phyloP scores from a whole-genome alignment of 208 protist genomes.

The Trypanosomatidae sp. region DNA sequence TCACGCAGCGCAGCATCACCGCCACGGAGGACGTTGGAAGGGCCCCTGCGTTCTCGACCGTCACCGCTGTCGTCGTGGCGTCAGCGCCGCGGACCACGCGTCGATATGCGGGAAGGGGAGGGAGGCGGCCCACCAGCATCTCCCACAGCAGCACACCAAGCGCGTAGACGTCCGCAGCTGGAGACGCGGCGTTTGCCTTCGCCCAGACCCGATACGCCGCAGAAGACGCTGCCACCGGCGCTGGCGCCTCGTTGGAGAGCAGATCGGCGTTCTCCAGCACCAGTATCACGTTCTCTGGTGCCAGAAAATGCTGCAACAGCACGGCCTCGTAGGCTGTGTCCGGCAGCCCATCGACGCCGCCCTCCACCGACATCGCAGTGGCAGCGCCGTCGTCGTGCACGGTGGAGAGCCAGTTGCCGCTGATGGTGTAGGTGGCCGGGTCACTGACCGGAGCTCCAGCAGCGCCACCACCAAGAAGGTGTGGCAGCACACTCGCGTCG shows the following conservation, averaged over 20 bases:
- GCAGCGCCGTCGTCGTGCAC: not conserved
- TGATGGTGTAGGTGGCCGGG: constrained; percentile 10
- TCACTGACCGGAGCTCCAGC: too few species aligned
- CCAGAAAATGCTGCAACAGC: constrained; percentile 27
- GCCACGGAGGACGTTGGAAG: not conserved
- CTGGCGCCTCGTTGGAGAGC: not conserved
- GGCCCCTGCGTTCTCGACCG: not conserved
- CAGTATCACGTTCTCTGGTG: constrained; percentile 36
- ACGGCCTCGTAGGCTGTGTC: constrained; percentile 17
- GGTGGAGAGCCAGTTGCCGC: constrained; percentile 9
- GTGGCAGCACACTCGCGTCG: constrained; percentile 9
- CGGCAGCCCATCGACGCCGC: constrained; percentile 17
- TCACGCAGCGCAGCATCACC: constrained; percentile 9
- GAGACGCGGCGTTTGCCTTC: not conserved
- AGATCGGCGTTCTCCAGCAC: not conserved
- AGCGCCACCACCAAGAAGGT: constrained; percentile 22
- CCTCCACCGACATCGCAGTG: constrained; percentile 6
- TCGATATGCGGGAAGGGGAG: constrained; percentile 31
- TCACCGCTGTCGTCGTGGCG: too few species aligned
- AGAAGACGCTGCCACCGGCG: not conserved
- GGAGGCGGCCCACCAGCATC: constrained; percentile 44
- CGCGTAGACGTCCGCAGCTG: constrained; percentile 51
- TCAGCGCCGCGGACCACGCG: not conserved
- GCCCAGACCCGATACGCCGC: constrained; percentile 15
- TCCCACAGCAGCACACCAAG: constrained; percentile 64